Base-by-base conservation (phyloP, 2,329 filamentous ascomycete genomes). In the Fusarium haematococcum region DNA sequence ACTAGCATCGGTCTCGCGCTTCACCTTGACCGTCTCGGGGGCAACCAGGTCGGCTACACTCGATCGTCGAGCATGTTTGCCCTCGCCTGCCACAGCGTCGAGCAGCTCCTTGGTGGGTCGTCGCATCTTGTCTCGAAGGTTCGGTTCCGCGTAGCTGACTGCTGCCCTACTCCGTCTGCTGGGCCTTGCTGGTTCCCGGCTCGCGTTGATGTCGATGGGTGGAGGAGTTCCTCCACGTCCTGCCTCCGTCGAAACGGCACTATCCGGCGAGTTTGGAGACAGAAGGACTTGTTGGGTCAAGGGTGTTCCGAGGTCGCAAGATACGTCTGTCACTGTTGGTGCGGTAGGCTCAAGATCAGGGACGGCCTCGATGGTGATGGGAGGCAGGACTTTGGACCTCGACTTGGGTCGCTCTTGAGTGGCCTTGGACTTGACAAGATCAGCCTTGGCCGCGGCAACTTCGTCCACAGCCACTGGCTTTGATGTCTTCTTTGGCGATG, bases 71-170 rank as follows among this genome's bases (percentile, higher is more conserved):
- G 86, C 67, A 68, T 87, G 85, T 78, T 88, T 91, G 35, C 87
- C 88, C 75, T 92, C 89, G n/a, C 89, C 91, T 13, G 88, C 83
- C 16, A 96, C 93, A 2, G 93, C 94, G 80, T 95, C 93, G 39
- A 92, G 89, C 11, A 95, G 83, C 73, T 94, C 91, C 79, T 94
- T 94, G 2, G 92, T 93, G 25, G 94, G 93, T 68, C 94, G 89
- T 68, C 94, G 89, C 94, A 97, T 95, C 84, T 97, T 97, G 79
- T 92, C 93, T 71, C 93, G 89, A 48, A 97, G 85, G 78, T 93
- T 96, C 2, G 94, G 94, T 81, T 96, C 93, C 13, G 93, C 93
- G 81, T 97, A 97, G 84, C 93, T 96, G 70, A 97, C 89, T 59
- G 91, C 87, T 13, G 90, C 85, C 77, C 92, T 88, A 57, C 90